phyloP scores from a whole-genome alignment of 345 rosid species.

The Lepidium africanum region DNA sequence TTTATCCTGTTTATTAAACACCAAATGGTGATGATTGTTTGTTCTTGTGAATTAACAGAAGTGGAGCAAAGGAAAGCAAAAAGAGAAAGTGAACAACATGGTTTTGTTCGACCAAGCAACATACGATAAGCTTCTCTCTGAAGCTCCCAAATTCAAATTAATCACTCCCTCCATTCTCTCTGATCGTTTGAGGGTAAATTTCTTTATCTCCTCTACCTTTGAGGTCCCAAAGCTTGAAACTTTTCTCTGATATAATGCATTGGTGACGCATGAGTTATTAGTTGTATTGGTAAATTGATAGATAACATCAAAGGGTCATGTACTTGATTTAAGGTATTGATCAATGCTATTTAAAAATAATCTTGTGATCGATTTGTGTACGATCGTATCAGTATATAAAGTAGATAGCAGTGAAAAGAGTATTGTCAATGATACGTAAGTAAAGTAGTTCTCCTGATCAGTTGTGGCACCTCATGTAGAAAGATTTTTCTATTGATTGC shows the following conservation, averaged over 20 bases:
- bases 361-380: neutral
- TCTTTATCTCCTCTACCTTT: neutral
- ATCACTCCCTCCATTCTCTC: conserved; percentile 43
- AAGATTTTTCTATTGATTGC: neutral
- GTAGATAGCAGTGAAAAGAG: neutral
- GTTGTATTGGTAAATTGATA: neutral
- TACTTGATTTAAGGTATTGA: neutral
- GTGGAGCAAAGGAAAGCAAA: conserved; percentile 59
- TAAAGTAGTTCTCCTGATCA: neutral
- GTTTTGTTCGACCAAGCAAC: conserved; percentile 49
- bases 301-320: neutral
- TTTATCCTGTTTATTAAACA: neutral
- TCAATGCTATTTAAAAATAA: neutral
- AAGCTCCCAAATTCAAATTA: conserved; percentile 46
- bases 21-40: neutral
- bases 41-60: conserved; percentile 21
- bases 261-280: neutral
- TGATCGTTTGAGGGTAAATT: conserved; percentile 35
- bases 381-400: neutral
- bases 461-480: neutral
- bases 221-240: neutral
- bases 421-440: neutral
- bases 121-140: conserved; percentile 45
- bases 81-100: conserved; percentile 63
- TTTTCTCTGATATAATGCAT: neutral